Conservation (phyloP, 2,329 filamentous ascomycete species). For the Monilinia fructigena region DNA sequence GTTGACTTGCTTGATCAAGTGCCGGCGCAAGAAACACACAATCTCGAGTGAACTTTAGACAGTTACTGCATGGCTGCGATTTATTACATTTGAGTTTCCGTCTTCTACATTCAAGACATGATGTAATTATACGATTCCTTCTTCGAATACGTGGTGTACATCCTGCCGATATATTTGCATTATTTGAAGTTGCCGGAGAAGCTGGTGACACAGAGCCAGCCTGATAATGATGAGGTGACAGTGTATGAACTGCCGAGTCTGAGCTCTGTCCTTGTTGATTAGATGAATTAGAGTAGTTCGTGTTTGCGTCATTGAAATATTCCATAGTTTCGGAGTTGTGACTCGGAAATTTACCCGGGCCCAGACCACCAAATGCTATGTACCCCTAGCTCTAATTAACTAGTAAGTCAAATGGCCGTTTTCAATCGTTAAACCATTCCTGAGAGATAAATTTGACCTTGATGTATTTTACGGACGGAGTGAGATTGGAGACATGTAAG, state of each 20-base stretch:
- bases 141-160: slow-evolving; percentile 40
- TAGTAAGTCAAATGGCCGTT: neutral
- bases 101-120: slow-evolving; percentile 68
- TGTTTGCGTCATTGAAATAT: slow-evolving; percentile 1
- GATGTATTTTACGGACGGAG: slow-evolving; percentile 11
- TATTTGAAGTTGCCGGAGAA: slow-evolving; percentile 17
- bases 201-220: slow-evolving; percentile 13
- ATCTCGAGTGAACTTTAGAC: slow-evolving; percentile 46
- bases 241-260: neutral
- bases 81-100: slow-evolving; percentile 80
- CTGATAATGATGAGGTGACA: neutral
- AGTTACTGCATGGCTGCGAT: slow-evolving; percentile 60
- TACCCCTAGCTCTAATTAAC: neutral
- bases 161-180: neutral
- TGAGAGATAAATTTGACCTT: neutral
- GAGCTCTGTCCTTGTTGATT: slow-evolving; percentile 5
- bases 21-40: slow-evolving; percentile 44
- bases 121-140: slow-evolving; percentile 65
- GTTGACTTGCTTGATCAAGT: slow-evolving; percentile 67
- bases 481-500: neutral
- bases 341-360: neutral
- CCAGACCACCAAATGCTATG: neutral
- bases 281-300: neutral
- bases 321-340: slow-evolving; percentile 7
- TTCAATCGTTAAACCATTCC: neutral